phyloP scores from a whole-genome alignment of 495 filamentous ascomycete genomes.

The Pyrenopolyporus hunteri region DNA sequence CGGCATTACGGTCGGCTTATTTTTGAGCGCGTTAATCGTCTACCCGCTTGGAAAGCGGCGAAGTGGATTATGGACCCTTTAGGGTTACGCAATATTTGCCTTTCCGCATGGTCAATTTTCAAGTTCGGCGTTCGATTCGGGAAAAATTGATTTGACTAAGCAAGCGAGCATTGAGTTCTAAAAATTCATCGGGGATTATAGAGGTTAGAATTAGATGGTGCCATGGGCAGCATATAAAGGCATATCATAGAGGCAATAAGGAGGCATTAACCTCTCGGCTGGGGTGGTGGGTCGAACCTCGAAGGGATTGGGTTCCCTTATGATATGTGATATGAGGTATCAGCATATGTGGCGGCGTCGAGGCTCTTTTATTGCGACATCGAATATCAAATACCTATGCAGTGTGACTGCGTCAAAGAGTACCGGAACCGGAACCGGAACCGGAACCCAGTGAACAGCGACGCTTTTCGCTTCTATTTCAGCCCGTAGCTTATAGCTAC shows the following conservation, averaged over 20 bases:
- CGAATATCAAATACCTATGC: too few relatives aligned
- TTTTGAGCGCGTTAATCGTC: slow-evolving; percentile 81
- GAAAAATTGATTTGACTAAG: slow-evolving; percentile 19
- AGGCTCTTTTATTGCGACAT: slow-evolving; percentile 28
- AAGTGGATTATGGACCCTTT: slow-evolving; percentile 90
- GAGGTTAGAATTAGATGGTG: slow-evolving; percentile 34
- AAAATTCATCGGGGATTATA: slow-evolving; percentile 20
- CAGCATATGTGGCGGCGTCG: slow-evolving; percentile 36
- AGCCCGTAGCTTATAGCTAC: not conserved
- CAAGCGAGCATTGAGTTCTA: slow-evolving; percentile 31
- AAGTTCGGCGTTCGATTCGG: slow-evolving; percentile 21
- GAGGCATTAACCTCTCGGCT: slow-evolving; percentile 33
- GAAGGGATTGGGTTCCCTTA: slow-evolving; percentile 17
- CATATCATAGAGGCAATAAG: slow-evolving; percentile 37
- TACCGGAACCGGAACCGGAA: too few relatives aligned
- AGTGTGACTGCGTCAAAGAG: not conserved
- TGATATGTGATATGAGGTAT: slow-evolving; percentile 38
- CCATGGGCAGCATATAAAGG: slow-evolving; percentile 34
- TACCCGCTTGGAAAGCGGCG: slow-evolving; percentile 93
- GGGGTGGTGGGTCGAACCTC: slow-evolving; percentile 16
- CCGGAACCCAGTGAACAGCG: too few relatives aligned
- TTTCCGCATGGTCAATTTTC: slow-evolving; percentile 3
- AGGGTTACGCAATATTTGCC: slow-evolving; percentile 30
- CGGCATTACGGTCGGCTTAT: slow-evolving; percentile 89
- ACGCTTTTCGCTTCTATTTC: slow-evolving; percentile 3